These are phyloP conservation scores for Podaxis sp. DNA, from an alignment of 768 basidiomycete genomes.

Conservation along the genomic window DNA sequence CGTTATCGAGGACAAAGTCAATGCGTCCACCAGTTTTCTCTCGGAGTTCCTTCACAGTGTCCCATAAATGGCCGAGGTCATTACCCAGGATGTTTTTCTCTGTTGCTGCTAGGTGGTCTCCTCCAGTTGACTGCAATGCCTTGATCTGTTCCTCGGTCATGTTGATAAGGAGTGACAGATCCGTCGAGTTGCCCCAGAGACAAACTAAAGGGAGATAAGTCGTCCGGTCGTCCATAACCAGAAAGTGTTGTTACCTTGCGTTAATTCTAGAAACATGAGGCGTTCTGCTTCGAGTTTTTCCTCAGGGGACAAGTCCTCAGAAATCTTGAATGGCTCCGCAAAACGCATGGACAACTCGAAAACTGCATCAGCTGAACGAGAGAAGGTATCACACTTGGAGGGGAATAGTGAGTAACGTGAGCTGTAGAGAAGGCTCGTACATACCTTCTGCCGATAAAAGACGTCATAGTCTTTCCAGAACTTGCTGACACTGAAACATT, in stretches of 20 bases:
- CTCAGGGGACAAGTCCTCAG: conserved; percentile 43
- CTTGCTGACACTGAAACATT: conserved; percentile 90
- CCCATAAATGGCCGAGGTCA: conserved; percentile 68
- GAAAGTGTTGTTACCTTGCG: conserved; percentile 55
- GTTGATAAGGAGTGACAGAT: conserved; percentile 90
- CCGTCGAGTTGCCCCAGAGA: conserved; percentile 96
- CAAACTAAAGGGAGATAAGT: conserved; percentile 51
- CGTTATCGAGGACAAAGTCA: conserved; percentile 83
- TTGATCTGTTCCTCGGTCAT: conserved; percentile 99
- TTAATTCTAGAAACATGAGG: conserved; percentile 88
- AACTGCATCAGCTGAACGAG: conserved; percentile 86
- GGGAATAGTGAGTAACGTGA: conserved; percentile 10
- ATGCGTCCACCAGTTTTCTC: conserved; percentile 70
- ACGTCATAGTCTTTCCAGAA: conserved; percentile 91
- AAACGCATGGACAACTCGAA: conserved; percentile 93
- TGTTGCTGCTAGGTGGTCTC: conserved; percentile 91
- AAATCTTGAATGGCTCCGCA: conserved; percentile 73
- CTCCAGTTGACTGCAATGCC: conserved; percentile 91
- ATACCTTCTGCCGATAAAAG: conserved; percentile 88
- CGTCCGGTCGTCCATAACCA: not conserved
- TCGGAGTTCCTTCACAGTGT: conserved; percentile 63
- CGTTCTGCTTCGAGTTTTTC: conserved; percentile 70
- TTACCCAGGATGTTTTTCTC: conserved; percentile 97
- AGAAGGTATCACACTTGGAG: conserved; percentile 86
- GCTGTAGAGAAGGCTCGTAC: not conserved